Conservation (phyloP, 306 rosid species). For the Castanospermum australe region DNA sequence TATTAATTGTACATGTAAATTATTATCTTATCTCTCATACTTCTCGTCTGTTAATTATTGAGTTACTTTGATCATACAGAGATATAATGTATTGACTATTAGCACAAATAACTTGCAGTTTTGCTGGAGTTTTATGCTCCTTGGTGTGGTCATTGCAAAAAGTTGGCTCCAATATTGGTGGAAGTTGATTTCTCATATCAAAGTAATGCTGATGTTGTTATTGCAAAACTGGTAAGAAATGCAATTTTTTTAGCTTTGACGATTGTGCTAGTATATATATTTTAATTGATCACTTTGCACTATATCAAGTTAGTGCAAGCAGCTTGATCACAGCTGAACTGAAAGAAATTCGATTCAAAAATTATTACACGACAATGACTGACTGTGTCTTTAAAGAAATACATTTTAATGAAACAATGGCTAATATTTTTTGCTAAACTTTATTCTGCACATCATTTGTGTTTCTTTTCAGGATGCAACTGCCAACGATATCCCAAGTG, state of each 20-base stretch:
- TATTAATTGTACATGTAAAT: neutral
- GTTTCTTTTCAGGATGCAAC: constrained; percentile 63
- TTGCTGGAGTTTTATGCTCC: constrained; percentile 84
- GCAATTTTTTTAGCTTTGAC: neutral
- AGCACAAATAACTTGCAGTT: constrained; percentile 41
- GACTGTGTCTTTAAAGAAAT: neutral
- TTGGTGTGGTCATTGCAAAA: constrained; percentile 88
- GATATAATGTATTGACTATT: neutral
- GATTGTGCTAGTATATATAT: neutral
- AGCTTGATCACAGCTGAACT: neutral
- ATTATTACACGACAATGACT: neutral
- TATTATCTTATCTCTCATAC: neutral
- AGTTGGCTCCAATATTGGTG: constrained; percentile 72
- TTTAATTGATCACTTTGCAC: neutral
- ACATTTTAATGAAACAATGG: neutral
- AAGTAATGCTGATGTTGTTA: constrained; percentile 54
- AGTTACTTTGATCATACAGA: neutral
- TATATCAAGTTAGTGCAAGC: neutral
- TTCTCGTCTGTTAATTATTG: neutral
- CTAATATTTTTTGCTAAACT: neutral
- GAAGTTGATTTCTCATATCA: constrained; percentile 71
- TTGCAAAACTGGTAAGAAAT: constrained; percentile 71
- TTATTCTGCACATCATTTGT: neutral
- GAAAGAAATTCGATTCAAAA: neutral
- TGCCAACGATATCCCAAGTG: constrained; percentile 60